Percentiles rank a stretch among this genome's conserved stretches.
Conservation (phyloP, 768 basidiomycete species). For the Rickenella mellea region DNA sequence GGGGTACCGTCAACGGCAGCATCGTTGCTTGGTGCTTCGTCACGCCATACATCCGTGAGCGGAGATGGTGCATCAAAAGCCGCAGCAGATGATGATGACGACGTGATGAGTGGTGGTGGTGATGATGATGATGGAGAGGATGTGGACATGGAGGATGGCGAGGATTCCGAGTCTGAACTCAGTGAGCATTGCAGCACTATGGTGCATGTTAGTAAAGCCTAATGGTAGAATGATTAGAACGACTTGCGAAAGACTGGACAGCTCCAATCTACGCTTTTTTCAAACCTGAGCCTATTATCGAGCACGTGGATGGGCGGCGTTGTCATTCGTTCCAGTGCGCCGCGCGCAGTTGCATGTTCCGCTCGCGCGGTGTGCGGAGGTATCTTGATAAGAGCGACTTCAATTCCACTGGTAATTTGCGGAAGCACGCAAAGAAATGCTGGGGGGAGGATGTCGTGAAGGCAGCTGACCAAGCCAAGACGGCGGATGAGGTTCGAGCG, state of each 20-base stretch:
- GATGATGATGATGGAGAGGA: no score
- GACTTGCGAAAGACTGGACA: constrained; percentile 15
- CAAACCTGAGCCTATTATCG: constrained; percentile 10
- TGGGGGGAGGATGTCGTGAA: constrained; percentile 21
- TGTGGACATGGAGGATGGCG: no score
- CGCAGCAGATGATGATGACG: no score
- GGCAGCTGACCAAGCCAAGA: constrained; percentile 5
- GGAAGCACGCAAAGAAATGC: constrained; percentile 20
- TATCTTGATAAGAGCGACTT: constrained; percentile 19
- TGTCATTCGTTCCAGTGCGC: constrained; percentile 18
- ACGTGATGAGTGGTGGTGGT: no score
- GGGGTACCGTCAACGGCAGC: no score
- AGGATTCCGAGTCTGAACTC: no score
- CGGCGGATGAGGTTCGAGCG: neutral
- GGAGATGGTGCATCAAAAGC: no score
- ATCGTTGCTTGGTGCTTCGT: no score
- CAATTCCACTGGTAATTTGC: constrained; percentile 19
- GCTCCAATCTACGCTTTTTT: constrained; percentile 21
- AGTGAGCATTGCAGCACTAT: no score
- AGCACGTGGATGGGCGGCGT: constrained; percentile 9
- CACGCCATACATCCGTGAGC: no score
- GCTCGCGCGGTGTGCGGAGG: neutral
- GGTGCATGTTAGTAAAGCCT: constrained; percentile 18
- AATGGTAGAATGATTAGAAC: constrained; percentile 8
- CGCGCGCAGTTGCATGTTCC: constrained; percentile 12